These are phyloP conservation scores for Chondrostereum purpureum DNA, from an alignment of 1,284 basidiomycete species.

Conservation along the genomic window DNA sequence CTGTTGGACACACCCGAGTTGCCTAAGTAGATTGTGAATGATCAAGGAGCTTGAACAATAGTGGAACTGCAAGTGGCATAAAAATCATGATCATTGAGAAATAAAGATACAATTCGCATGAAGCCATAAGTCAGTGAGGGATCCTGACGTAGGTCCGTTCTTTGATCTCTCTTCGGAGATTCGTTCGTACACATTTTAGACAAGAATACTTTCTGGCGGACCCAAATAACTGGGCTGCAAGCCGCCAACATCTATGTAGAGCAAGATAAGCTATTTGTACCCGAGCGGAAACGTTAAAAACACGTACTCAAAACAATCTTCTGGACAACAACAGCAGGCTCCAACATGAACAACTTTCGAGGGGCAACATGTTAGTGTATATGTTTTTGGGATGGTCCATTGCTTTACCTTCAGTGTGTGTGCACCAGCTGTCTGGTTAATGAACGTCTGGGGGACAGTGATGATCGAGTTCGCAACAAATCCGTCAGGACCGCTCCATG, in stretches of 20 bases:
- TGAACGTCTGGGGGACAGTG: conserved; percentile 31
- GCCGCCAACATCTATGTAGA: conserved; percentile 43
- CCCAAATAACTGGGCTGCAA: conserved; percentile 51
- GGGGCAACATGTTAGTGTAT: neutral
- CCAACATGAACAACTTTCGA: conserved; percentile 49
- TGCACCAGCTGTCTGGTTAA: conserved; percentile 36
- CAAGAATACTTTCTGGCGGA: conserved; percentile 48
- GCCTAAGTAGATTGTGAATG: conserved; percentile 1
- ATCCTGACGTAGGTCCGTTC: no score
- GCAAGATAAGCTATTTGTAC: neutral
- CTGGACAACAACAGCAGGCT: conserved; percentile 54
- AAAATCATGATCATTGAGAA: no score
- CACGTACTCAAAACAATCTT: conserved; percentile 56
- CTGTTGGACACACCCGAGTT: neutral
- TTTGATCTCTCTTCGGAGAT: no score
- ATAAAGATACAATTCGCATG: no score
- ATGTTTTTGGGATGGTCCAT: neutral
- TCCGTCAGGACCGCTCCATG: conserved; percentile 43
- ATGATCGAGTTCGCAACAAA: conserved; percentile 51
- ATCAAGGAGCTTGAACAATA: no score
- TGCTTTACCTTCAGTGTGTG: conserved; percentile 50
- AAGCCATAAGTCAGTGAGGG: no score
- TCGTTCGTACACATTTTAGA: conserved; percentile 2
- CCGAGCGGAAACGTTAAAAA: conserved; percentile 8
- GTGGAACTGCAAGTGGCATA: no score